A percentile compares a stretch with the other conserved stretches of the same genome.
These are phyloP conservation scores for Trichoderma pleuroti DNA, from an alignment of 2,329 filamentous ascomycete genomes.

Conservation along the genomic window DNA sequence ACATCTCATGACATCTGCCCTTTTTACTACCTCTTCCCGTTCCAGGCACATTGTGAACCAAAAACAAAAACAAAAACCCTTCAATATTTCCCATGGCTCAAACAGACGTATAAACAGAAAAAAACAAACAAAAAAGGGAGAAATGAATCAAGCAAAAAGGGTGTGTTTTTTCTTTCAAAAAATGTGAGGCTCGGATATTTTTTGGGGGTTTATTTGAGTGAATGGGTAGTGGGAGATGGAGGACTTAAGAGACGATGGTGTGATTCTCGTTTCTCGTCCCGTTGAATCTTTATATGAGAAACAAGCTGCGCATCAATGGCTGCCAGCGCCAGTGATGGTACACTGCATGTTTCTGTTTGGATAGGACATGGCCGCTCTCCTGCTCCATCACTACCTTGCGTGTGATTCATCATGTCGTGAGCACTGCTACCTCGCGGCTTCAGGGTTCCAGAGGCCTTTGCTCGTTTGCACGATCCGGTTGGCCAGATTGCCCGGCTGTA, in stretches of 20 bases:
- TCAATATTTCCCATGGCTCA: neutral
- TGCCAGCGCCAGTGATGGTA: conserved; percentile 13
- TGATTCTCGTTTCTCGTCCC: neutral
- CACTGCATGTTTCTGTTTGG: neutral
- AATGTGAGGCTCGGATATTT: neutral
- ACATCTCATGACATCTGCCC: neutral
- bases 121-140: neutral
- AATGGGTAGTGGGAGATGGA: neutral
- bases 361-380: neutral
- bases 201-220: neutral
- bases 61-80: neutral
- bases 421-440: conserved; percentile 21
- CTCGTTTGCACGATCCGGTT: conserved; percentile 61
- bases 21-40: neutral
- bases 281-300: neutral
- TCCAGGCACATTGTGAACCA: neutral
- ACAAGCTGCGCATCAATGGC: neutral
- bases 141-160: neutral
- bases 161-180: neutral
- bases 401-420: neutral
- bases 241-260: neutral
- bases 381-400: neutral
- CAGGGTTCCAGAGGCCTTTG: conserved; percentile 57
- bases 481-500: conserved; percentile 53
- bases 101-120: neutral